phyloP scores from a whole-genome alignment of 1,139 yeast species.

The Blastobotrys elegans region DNA sequence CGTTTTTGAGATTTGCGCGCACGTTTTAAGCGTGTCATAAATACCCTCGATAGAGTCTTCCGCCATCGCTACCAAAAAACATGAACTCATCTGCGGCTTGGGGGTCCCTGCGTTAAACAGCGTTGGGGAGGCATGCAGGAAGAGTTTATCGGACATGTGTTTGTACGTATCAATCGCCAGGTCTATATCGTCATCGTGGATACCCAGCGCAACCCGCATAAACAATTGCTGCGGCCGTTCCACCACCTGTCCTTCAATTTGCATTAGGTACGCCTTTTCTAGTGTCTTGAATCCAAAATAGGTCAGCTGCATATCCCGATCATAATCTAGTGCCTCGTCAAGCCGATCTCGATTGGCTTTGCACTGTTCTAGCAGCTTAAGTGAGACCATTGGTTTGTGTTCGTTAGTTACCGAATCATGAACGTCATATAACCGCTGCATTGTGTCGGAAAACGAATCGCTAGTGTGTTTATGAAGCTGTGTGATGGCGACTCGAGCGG shows the following conservation, averaged over 20 bases:
- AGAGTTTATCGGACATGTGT: conserved; percentile 67
- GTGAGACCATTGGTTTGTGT: conserved; percentile 65
- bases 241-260: conserved; percentile 54
- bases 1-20: conserved; percentile 72
- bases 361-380: conserved; percentile 52
- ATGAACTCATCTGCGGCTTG: conserved; percentile 69
- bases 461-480: conserved; percentile 75
- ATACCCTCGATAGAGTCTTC: conserved; percentile 81
- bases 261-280: conserved; percentile 62
- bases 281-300: conserved; percentile 75
- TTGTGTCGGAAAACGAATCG: conserved; percentile 63
- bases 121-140: conserved; percentile 80
- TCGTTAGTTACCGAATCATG: conserved; percentile 54
- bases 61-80: conserved; percentile 73
- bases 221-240: conserved; percentile 79
- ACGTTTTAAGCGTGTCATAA: conserved; percentile 67
- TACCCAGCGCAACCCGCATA: conserved; percentile 76
- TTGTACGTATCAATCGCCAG: conserved; percentile 64
- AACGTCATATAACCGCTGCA: conserved; percentile 59
- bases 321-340: conserved; percentile 59
- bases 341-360: conserved; percentile 49
- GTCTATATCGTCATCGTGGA: conserved; percentile 62
- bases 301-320: conserved; percentile 61
- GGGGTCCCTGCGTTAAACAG: conserved; percentile 78
- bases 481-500: conserved; percentile 78